Conservation (phyloP, 164 flowering plant species). For the Aristolochia californica region DNA sequence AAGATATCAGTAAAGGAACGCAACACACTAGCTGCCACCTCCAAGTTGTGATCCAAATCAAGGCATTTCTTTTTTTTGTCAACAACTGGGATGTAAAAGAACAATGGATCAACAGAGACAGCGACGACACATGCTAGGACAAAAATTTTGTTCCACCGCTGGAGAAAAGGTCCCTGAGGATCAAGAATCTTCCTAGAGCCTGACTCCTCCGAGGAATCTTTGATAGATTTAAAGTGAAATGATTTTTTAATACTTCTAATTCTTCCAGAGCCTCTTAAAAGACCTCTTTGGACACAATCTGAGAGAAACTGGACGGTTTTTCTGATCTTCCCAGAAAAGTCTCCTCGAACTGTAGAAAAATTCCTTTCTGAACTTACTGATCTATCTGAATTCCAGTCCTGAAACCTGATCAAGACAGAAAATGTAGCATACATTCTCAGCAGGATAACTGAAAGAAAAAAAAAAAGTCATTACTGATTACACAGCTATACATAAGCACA, state of each 20-base stretch:
- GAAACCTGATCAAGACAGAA: slow-evolving; percentile 27
- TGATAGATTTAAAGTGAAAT: slow-evolving; percentile 20
- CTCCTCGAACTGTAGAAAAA: slow-evolving; percentile 17
- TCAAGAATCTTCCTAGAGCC: slow-evolving; percentile 54
- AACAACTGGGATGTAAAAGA: slow-evolving; percentile 73
- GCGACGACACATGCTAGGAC: slow-evolving; percentile 72
- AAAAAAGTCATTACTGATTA: neutral
- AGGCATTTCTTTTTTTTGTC: slow-evolving; percentile 42
- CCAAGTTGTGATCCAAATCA: slow-evolving; percentile 48
- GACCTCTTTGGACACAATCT: slow-evolving; percentile 30
- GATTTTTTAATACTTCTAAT: slow-evolving; percentile 31
- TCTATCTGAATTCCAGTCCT: slow-evolving; percentile 34
- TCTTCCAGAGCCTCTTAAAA: slow-evolving; percentile 40
- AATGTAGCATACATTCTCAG: neutral
- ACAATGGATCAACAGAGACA: slow-evolving; percentile 79
- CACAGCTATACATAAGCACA: neutral
- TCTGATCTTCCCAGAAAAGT: slow-evolving; percentile 20
- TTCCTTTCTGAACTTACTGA: slow-evolving; percentile 22
- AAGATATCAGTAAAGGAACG: slow-evolving; percentile 77
- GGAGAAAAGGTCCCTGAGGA: slow-evolving; percentile 80
- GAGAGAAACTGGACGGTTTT: slow-evolving; percentile 32
- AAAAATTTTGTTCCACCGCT: slow-evolving; percentile 84
- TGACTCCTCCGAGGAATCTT: slow-evolving; percentile 18
- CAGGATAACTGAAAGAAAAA: neutral
- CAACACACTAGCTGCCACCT: slow-evolving; percentile 54